A percentile compares a stretch with the other conserved stretches of the same genome.
Evolutionary conservation across 352 stramenopile species (phyloP).

Genomic region (Phytophthora brassicae): DNA sequence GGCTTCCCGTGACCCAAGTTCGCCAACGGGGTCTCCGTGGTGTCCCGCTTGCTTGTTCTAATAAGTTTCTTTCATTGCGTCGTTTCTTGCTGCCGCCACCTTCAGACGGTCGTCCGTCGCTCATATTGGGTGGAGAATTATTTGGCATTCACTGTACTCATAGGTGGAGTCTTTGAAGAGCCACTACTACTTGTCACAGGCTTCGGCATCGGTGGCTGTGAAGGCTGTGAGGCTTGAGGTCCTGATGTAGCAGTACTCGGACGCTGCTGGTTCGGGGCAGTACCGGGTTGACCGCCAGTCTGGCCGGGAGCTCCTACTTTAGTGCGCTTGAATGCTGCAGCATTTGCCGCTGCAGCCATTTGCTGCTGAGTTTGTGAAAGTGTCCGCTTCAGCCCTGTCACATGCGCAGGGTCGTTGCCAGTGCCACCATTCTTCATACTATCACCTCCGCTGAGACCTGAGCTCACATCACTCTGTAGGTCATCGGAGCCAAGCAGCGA

Average conservation of each 20-base stretch:
- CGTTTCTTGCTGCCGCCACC: slow-evolving; percentile 15
- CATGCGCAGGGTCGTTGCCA: slow-evolving; percentile 27
- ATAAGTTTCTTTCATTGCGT: slow-evolving; percentile 30
- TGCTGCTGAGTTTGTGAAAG: slow-evolving; percentile 82
- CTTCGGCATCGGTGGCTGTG: slow-evolving; percentile 70
- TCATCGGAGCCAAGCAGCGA: slow-evolving; percentile 70
- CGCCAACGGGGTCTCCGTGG: slow-evolving; percentile 21
- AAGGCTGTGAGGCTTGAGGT: slow-evolving; percentile 53
- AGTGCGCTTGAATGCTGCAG: slow-evolving; percentile 79
- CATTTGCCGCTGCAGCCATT: slow-evolving; percentile 79
- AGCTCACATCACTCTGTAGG: slow-evolving; percentile 46
- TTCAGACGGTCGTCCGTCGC: slow-evolving; percentile 29
- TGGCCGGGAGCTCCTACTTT: slow-evolving; percentile 52
- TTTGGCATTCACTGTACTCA: slow-evolving; percentile 90
- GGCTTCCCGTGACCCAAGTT: slow-evolving; percentile 39
- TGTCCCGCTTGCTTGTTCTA: slow-evolving; percentile 24
- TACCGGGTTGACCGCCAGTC: slow-evolving; percentile 21
- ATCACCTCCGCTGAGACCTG: slow-evolving; percentile 38
- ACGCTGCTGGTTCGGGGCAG: slow-evolving; percentile 31
- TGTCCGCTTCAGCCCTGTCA: slow-evolving; percentile 62
- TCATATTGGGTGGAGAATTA: slow-evolving; percentile 48
- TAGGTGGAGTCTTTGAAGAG: slow-evolving; percentile 83
- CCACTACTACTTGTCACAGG: slow-evolving; percentile 62
- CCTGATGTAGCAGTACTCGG: slow-evolving; percentile 36
- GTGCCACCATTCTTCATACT: slow-evolving; percentile 38